Conservation (phyloP, 768 basidiomycete species). For the Suillus spraguei region DNA sequence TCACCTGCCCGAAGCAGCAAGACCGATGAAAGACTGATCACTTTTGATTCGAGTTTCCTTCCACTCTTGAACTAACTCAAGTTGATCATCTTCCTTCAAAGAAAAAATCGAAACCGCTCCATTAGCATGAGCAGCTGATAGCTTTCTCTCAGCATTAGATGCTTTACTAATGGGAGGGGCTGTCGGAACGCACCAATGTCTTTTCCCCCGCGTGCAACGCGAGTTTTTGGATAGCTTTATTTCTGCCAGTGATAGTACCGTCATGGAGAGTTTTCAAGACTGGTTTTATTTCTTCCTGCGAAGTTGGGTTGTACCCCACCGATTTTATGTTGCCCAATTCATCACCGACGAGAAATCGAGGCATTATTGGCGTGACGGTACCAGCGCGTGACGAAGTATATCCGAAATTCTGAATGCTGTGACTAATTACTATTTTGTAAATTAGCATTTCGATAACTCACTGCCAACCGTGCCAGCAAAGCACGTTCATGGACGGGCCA, state of each 20-base stretch:
- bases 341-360: conserved; percentile 75
- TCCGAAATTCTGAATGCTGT: conserved; percentile 11
- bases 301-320: conserved; percentile 42
- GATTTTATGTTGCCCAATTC: conserved; percentile 78
- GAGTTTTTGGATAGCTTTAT: conserved; percentile 42
- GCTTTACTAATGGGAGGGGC: conserved; percentile 15
- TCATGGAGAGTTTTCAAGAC: conserved; percentile 37
- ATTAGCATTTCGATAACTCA: not conserved
- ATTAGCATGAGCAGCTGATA: conserved; percentile 65
- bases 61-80: conserved; percentile 55
- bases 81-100: conserved; percentile 43
- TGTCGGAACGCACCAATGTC: conserved; percentile 41
- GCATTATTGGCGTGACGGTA: conserved; percentile 42
- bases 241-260: conserved; percentile 35
- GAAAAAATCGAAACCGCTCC: conserved; percentile 52
- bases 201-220: conserved; percentile 32
- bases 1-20: conserved; percentile 54
- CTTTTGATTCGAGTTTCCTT: conserved; percentile 59
- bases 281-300: conserved; percentile 36
- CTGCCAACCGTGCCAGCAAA: not conserved
- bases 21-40: conserved; percentile 62
- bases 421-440: conserved; percentile 23
- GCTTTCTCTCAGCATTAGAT: conserved; percentile 51
- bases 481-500: conserved; percentile 62
- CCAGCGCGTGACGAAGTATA: not conserved